phyloP scores from a whole-genome alignment of 2,329 filamentous ascomycete genomes.

The Lojkania enalia region DNA sequence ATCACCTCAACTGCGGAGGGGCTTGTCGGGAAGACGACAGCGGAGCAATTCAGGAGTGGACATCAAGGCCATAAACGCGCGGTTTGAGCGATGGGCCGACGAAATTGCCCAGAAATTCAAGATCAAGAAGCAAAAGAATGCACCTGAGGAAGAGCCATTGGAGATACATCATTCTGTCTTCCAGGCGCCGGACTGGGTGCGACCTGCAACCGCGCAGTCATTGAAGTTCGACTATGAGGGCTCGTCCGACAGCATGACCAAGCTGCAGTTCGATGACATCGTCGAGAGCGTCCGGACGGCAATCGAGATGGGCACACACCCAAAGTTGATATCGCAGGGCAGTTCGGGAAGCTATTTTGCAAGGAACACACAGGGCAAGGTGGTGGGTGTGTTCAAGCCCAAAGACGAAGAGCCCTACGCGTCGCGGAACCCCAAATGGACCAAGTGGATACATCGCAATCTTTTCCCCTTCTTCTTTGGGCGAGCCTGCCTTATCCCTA shows the following conservation, averaged over 20 bases:
- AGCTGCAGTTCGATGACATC: slow-evolving; percentile 80
- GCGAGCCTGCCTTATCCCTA: slow-evolving; percentile 91
- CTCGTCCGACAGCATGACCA: slow-evolving; percentile 70
- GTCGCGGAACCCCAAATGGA: slow-evolving; percentile 97
- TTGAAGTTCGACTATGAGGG: slow-evolving; percentile 62
- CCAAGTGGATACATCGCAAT: slow-evolving; percentile 98
- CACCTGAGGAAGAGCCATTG: slow-evolving; percentile 74
- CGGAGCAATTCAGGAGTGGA: slow-evolving; percentile 89
- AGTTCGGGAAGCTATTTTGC: slow-evolving; percentile 99
- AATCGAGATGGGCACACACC: slow-evolving; percentile 88
- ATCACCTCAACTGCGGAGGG: slow-evolving; percentile 37
- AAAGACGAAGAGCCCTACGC: slow-evolving; percentile 99
- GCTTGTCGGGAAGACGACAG: slow-evolving; percentile 48
- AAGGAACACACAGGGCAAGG: slow-evolving; percentile 85
- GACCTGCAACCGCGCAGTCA: slow-evolving; percentile 75
- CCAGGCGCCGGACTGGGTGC: slow-evolving; percentile 84
- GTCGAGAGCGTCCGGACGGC: slow-evolving; percentile 88
- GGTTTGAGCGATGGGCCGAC: slow-evolving; percentile 94
- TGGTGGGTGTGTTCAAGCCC: slow-evolving; percentile 97
- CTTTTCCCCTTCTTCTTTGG: slow-evolving; percentile 97
- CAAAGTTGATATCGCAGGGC: slow-evolving; percentile 93
- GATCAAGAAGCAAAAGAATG: slow-evolving; percentile 74
- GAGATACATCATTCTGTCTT: slow-evolving; percentile 99
- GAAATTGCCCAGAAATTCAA: slow-evolving; percentile 98
- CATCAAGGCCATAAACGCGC: slow-evolving; percentile 96